Evolutionary conservation across 495 filamentous ascomycete species (phyloP).

Genomic region (Viridothelium virens): DNA sequence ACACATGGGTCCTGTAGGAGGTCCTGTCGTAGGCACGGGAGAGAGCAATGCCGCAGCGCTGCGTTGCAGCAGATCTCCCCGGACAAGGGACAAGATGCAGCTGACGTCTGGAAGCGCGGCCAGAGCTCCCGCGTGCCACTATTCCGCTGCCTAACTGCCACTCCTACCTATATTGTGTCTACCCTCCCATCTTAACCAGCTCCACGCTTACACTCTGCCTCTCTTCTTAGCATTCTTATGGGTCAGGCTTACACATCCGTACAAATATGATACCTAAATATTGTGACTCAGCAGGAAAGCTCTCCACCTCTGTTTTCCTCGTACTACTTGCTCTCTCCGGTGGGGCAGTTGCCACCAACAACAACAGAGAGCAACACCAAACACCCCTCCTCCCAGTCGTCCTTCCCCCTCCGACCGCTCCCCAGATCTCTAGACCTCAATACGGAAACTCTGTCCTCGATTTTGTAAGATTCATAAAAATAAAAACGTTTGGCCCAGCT

Average conservation of each 20-base stretch:
- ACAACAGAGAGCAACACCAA: conserved; percentile 26
- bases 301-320: conserved; percentile 52
- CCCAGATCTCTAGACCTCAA: conserved; percentile 35
- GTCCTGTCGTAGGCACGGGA: too few relatives aligned
- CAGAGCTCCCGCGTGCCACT: too few relatives aligned
- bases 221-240: conserved; percentile 24
- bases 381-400: conserved; percentile 30
- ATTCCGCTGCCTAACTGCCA: too few relatives aligned
- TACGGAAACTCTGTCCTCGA: conserved; percentile 37
- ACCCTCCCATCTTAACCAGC: too few relatives aligned
- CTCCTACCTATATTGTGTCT: too few relatives aligned
- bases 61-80: too few relatives aligned
- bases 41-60: too few relatives aligned
- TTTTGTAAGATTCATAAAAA: conserved; percentile 37
- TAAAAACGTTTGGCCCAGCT: not conserved
- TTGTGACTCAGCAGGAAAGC: conserved; percentile 43
- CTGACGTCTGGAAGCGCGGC: too few relatives aligned
- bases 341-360: conserved; percentile 29
- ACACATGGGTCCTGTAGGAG: too few relatives aligned
- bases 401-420: conserved; percentile 36
- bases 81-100: too few relatives aligned
- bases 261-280: not conserved
- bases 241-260: not conserved
- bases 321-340: conserved; percentile 48
- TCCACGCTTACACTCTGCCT: not conserved